These are phyloP conservation scores for Leccinum uliginosum DNA, from an alignment of 768 basidiomycete genomes.

Conservation along the genomic window DNA sequence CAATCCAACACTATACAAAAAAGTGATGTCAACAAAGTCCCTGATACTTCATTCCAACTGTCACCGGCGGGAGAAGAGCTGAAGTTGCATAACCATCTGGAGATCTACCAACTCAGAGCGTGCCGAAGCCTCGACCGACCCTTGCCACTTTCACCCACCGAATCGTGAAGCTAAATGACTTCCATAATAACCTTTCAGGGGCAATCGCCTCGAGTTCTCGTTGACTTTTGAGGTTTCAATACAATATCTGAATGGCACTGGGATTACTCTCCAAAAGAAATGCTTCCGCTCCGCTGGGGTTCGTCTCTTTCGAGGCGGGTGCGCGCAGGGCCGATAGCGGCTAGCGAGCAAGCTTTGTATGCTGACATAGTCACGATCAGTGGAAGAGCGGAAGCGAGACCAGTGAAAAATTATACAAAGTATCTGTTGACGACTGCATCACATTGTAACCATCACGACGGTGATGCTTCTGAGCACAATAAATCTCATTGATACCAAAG, in stretches of 20 bases:
- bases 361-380: neutral
- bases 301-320: neutral
- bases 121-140: conserved; percentile 8
- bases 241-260: conserved; percentile 5
- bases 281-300: neutral
- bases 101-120: conserved; percentile 18
- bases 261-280: conserved; percentile 1
- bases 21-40: conserved; percentile 20
- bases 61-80: conserved; percentile 26
- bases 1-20: conserved; percentile 17
- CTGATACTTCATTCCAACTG: conserved; percentile 17
- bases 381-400: neutral
- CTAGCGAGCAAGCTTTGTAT: neutral
- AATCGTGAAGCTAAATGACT: conserved; percentile 9
- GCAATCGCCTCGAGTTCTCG: conserved; percentile 15
- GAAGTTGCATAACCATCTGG: conserved; percentile 12
- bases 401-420: conserved; percentile 2
- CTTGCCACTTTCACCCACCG: conserved; percentile 15
- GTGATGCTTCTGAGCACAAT: conserved; percentile 22
- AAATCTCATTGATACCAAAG: conserved; percentile 24
- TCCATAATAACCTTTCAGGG: conserved; percentile 25
- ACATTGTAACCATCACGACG: conserved; percentile 27
- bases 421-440: conserved; percentile 10
- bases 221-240: conserved; percentile 11
- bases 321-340: neutral